phyloP scores from a whole-genome alignment of 768 basidiomycete species.

The Termitomyces sp. region DNA sequence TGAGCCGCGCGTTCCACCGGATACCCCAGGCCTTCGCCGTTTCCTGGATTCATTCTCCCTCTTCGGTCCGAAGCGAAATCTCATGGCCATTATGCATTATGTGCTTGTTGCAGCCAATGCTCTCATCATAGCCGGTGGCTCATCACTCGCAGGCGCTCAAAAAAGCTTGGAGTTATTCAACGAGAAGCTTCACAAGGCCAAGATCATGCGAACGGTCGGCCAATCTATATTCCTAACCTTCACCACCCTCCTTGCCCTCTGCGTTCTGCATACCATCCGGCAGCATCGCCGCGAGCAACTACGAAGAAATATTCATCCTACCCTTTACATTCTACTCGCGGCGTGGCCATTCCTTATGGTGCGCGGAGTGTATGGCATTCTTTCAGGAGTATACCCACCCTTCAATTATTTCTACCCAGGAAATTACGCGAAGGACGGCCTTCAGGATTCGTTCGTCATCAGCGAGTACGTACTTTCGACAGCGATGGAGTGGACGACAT shows the following conservation, averaged over 20 bases:
- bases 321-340: slow-evolving; percentile 23
- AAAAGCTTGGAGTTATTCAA: slow-evolving; percentile 6
- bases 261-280: slow-evolving; percentile 23
- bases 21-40: slow-evolving; percentile 13
- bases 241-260: slow-evolving; percentile 21
- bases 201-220: slow-evolving; percentile 26
- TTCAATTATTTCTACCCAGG: slow-evolving; percentile 23
- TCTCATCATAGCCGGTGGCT: slow-evolving; percentile 30
- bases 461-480: slow-evolving; percentile 25
- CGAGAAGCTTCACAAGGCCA: slow-evolving; percentile 19
- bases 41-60: slow-evolving; percentile 23
- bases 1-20: slow-evolving; percentile 23
- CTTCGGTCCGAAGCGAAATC: slow-evolving; percentile 18
- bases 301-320: slow-evolving; percentile 21
- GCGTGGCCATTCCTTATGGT: slow-evolving; percentile 30
- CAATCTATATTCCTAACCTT: slow-evolving; percentile 30
- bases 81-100: slow-evolving; percentile 28
- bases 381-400: slow-evolving; percentile 19
- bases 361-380: slow-evolving; percentile 29
- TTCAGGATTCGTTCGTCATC: slow-evolving; percentile 19
- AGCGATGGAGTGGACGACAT: slow-evolving; percentile 24
- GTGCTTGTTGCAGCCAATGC: slow-evolving; percentile 28
- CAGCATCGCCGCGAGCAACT: slow-evolving; percentile 16
- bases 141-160: slow-evolving; percentile 24
- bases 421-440: slow-evolving; percentile 20